These are phyloP conservation scores for Ramichloridium luteum DNA, from an alignment of 2,329 filamentous ascomycete genomes.

Conservation along the genomic window DNA sequence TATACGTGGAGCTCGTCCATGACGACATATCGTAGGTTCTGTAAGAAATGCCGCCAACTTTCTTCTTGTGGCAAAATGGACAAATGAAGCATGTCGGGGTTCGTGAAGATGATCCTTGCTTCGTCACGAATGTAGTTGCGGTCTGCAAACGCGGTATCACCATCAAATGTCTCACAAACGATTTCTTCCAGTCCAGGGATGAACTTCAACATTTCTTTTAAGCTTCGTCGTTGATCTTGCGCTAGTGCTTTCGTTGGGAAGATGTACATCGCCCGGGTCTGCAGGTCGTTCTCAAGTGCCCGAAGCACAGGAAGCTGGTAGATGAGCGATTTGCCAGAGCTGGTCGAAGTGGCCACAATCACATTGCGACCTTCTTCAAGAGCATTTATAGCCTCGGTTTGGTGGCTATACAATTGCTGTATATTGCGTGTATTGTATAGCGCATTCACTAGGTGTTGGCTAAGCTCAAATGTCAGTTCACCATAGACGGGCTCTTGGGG, in stretches of 20 bases:
- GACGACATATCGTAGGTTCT: conserved; percentile 82
- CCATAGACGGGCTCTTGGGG: conserved; percentile 71
- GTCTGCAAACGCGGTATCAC: conserved; percentile 74
- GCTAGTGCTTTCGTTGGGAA: conserved; percentile 95
- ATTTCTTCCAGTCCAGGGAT: conserved; percentile 65
- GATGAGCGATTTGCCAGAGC: conserved; percentile 94
- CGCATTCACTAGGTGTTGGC: conserved; percentile 88
- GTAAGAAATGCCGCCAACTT: conserved; percentile 75
- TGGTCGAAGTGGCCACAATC: conserved; percentile 88
- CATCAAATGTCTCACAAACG: conserved; percentile 88
- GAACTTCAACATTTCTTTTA: conserved; percentile 72
- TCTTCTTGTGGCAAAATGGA: conserved; percentile 88
- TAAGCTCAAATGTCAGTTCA: conserved; percentile 72
- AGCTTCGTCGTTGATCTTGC: conserved; percentile 80
- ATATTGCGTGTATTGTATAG: conserved; percentile 87
- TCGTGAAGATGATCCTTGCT: conserved; percentile 89
- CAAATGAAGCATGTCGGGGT: conserved; percentile 94
- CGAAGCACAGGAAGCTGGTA: conserved; percentile 90
- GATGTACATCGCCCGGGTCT: conserved; percentile 86
- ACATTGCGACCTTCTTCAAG: conserved; percentile 73
- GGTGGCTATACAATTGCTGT: conserved; percentile 76
- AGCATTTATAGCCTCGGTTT: conserved; percentile 85
- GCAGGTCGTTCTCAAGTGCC: conserved; percentile 63
- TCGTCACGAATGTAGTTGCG: conserved; percentile 74
- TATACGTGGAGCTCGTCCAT: conserved; percentile 83